These are phyloP conservation scores for Aspergillus carbonarius DNA, from an alignment of 2,329 filamentous ascomycete genomes.

Conservation along the genomic window DNA sequence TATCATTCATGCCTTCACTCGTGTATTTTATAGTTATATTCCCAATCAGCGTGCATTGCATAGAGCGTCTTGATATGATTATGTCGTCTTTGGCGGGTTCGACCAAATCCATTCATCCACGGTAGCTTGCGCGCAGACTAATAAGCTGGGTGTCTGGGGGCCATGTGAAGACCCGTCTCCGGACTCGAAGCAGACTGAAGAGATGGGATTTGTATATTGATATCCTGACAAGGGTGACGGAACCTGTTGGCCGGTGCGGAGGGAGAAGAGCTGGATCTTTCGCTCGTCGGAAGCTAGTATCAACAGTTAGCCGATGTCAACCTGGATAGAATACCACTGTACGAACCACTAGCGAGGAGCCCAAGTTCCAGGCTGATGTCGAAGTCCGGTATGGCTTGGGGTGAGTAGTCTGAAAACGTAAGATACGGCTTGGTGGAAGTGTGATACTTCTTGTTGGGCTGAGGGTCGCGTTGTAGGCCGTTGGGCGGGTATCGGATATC, in stretches of 20 bases:
- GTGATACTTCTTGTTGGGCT: constrained; percentile 27
- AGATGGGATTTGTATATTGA: constrained; percentile 27
- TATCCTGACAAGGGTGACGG: constrained; percentile 27
- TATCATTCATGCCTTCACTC: constrained; percentile 2
- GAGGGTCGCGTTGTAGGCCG: constrained; percentile 27
- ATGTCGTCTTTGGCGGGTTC: not conserved
- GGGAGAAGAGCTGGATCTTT: constrained; percentile 39
- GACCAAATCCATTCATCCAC: constrained; percentile 44
- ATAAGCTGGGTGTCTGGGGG: constrained; percentile 33
- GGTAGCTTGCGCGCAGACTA: constrained; percentile 32
- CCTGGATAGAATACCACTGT: not conserved
- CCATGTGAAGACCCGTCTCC: constrained; percentile 23
- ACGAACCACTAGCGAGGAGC: constrained; percentile 39
- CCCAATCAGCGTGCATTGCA: constrained; percentile 1
- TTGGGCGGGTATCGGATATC: constrained; percentile 39
- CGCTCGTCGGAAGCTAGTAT: constrained; percentile 33
- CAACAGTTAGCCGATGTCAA: not conserved
- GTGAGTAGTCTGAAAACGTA: constrained; percentile 33
- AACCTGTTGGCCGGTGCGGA: constrained; percentile 36
- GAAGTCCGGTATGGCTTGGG: constrained; percentile 30
- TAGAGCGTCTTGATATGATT: not conserved
- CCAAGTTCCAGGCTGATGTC: constrained; percentile 40
- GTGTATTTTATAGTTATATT: constrained; percentile 1
- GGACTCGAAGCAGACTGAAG: constrained; percentile 36
- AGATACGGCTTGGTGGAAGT: constrained; percentile 38